A percentile compares a stretch with the other conserved stretches of the same genome.
phyloP scores from a whole-genome alignment of 2,329 filamentous ascomycete species.

The Elsinoe batatas region DNA sequence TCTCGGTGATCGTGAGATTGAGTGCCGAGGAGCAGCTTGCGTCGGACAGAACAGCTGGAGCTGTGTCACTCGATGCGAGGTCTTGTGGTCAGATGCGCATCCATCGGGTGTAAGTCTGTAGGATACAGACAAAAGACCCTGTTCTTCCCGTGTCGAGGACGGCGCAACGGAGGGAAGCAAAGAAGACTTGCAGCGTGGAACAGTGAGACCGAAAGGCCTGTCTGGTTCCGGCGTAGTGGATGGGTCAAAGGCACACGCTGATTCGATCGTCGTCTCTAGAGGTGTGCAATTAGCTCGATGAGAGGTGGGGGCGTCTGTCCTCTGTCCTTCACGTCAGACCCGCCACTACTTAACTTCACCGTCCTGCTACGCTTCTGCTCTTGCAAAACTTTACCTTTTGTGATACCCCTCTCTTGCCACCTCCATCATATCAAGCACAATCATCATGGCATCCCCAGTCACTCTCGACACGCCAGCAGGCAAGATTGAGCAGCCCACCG shows the following conservation, averaged over 20 bases:
- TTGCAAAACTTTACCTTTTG: constrained; percentile 11
- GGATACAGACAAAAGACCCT: too few species aligned
- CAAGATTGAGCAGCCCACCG: constrained; percentile 45
- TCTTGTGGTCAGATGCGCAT: too few species aligned
- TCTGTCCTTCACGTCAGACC: not conserved
- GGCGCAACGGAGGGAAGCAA: not conserved
- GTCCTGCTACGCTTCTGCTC: not conserved
- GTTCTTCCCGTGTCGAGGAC: constrained; percentile 6
- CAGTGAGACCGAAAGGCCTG: not conserved
- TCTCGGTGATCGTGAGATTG: constrained; percentile 8
- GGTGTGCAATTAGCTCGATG: not conserved
- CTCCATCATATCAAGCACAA: constrained; percentile 14
- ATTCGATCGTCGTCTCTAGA: not conserved
- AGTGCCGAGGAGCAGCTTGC: not conserved
- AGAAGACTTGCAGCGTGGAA: not conserved
- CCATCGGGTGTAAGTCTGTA: too few species aligned
- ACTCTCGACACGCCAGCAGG: constrained; percentile 60
- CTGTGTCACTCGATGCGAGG: not conserved
- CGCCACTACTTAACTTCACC: constrained; percentile 8
- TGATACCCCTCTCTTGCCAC: constrained; percentile 18
- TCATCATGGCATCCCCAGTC: constrained; percentile 40
- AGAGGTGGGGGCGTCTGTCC: not conserved
- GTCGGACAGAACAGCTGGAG: not conserved
- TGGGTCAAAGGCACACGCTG: not conserved
- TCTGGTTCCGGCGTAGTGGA: constrained; percentile 10